These are phyloP conservation scores for Fonsecaea monophora DNA, from an alignment of 2,329 filamentous ascomycete genomes.

Conservation along the genomic window DNA sequence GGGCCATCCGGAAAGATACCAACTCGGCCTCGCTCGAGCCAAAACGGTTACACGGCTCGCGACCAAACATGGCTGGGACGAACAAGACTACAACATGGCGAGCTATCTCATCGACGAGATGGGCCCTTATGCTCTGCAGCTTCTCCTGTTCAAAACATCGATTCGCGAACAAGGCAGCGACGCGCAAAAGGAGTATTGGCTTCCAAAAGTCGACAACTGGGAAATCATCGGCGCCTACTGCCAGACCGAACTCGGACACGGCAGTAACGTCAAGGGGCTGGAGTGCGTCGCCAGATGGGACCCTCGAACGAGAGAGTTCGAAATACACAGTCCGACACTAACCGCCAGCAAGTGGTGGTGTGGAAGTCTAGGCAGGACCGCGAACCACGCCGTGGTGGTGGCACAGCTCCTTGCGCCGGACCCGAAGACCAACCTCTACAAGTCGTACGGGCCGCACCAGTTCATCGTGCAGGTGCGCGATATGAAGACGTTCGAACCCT, in stretches of 20 bases:
- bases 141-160: conserved; percentile 60
- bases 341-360: conserved; percentile 65
- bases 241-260: conserved; percentile 61
- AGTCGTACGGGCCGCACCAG: conserved; percentile 58
- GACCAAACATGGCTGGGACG: conserved; percentile 55
- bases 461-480: conserved; percentile 62
- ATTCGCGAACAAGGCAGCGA: conserved; percentile 58
- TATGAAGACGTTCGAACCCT: conserved; percentile 55
- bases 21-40: conserved; percentile 59
- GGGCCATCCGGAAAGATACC: conserved; percentile 60
- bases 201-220: conserved; percentile 57
- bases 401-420: conserved; percentile 58
- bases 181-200: conserved; percentile 57
- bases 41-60: conserved; percentile 58
- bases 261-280: conserved; percentile 59
- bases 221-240: conserved; percentile 61
- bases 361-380: conserved; percentile 59
- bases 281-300: conserved; percentile 59
- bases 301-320: conserved; percentile 53
- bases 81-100: conserved; percentile 59
- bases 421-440: conserved; percentile 43
- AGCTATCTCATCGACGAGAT: conserved; percentile 62
- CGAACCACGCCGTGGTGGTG: conserved; percentile 63
- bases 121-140: conserved; percentile 58
- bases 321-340: conserved; percentile 59